Base-by-base conservation (phyloP, 768 basidiomycete species). In the Lentinula sp. region DNA sequence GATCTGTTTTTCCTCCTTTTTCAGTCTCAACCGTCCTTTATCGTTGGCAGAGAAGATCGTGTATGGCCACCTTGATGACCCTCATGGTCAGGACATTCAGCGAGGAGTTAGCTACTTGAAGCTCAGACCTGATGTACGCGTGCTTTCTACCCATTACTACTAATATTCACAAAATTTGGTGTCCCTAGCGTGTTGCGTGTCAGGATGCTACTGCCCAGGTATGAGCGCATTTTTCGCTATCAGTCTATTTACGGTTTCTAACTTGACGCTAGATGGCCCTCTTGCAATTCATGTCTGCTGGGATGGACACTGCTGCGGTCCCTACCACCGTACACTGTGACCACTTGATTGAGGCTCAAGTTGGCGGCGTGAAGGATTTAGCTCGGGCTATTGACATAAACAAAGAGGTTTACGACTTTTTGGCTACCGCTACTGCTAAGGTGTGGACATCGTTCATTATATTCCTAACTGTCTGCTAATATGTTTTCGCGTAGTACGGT, bases 261-360 rank as follows among this genome's bases (percentile, higher is more conserved):
- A 28, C 20, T 52, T 20, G 16, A 33, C 28, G 23, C 33, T 12
- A 72, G 93, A 99, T 99, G 97, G 97, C 97, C 18, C 85, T 99
- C 60, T 84, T 99, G 66, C 97, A 99, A 82, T 99, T 99, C 85
- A 99, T 99, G 97, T 98, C 97, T 56, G 95, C 97, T 16, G 96
- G 96, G 65, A 95, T 99, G 85, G 93, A 93, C 72, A 96, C 94
- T 50, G 93, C 93, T 43, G 96, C 96, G 50, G 95, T 98, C 65
- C 96, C 96, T 37, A 96, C 96, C 66, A 96, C 97, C 64, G 97
- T 99, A 49, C 96, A 99, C 82, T 98, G 95, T 72, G 96, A 99
- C 79, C 96, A 99, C 77, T 84, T 99, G 72, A 98, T 99, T 70
- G 94, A 98, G 80, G 96, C 96, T 43, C 96, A 98, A 73, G 73